These are phyloP conservation scores for Aspergillus conjunctus DNA, from an alignment of 495 filamentous ascomycete genomes.

Conservation along the genomic window DNA sequence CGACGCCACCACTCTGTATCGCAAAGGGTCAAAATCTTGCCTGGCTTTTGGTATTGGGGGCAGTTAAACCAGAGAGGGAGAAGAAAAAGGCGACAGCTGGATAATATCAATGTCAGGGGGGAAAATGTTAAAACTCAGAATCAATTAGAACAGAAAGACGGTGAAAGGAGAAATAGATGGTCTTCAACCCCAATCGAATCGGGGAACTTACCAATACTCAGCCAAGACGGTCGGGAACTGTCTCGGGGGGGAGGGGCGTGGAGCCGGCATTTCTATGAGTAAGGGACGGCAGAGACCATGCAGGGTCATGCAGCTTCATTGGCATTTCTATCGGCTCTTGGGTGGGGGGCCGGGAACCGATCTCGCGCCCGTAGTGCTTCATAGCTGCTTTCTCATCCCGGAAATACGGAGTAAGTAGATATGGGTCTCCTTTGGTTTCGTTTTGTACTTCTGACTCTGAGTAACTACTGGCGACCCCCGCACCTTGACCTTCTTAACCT, in stretches of 20 bases:
- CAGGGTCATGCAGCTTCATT: too few species aligned
- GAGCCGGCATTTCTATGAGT: conserved; percentile 18
- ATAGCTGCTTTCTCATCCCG: background rate
- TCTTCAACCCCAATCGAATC: conserved; percentile 2
- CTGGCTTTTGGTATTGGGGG: background rate
- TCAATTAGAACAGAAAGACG: background rate
- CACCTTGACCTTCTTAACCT: too few species aligned
- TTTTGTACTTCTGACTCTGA: background rate
- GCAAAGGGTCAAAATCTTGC: background rate
- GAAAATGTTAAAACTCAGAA: background rate
- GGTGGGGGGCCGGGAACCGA: conserved; percentile 11
- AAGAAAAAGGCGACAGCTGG: background rate
- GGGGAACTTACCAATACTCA: conserved; percentile 10
- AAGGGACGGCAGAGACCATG: conserved; percentile 1
- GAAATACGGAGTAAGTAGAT: background rate
- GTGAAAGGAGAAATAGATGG: background rate
- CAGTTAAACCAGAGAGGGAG: background rate
- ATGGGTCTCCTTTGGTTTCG: background rate
- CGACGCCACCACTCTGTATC: background rate
- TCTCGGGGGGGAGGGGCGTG: conserved; percentile 17
- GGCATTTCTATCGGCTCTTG: conserved; percentile 1
- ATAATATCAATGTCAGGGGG: background rate
- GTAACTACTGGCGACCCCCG: too few species aligned
- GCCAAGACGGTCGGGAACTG: conserved; percentile 17
- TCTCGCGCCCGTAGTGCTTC: background rate